Evolutionary conservation across 2,329 filamentous ascomycete species (phyloP), one percentile per base, ranked within the genome.

Genomic region (Colletotrichum tropicicola): DNA sequence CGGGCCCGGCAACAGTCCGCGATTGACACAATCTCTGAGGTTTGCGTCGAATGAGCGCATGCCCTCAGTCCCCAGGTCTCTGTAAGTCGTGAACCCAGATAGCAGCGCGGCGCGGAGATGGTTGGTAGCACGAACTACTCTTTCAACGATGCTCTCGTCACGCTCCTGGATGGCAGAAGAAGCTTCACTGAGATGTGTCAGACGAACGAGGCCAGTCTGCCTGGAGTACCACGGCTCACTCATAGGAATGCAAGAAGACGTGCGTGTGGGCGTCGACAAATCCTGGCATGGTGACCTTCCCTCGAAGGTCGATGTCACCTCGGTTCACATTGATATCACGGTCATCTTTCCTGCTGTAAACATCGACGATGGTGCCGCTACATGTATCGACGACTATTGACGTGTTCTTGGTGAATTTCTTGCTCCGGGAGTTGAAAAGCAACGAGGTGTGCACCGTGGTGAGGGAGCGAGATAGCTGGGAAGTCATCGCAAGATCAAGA

Each of bases 11-110:
- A 80, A 81, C 10, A 88, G 70, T 5, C 84, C 85, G 6, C 85
- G 82, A 66, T 85, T 85, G 69, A 88, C 80, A 32, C 81, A 80
- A 70, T 88, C 83, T 9, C 85, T 79, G 4, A 88, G 72, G 57
- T 80, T 80, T 39, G 80, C 79, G 70, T 88, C 85, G 27, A 80
- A 80, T 37, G 82, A 80, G 27, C 78, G 75, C 64, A 87, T 78
- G 0, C 80, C 79, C 69, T 88, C 85, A 3, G 83, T 85, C 13
- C 85, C 84, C 1, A 87, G 78, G 70, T 88, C 85, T 44, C 85
- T 78, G 71, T 87, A 87, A 2, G 85, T 87, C 0, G 85, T 89
- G 75, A 85, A 89, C 6, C 87, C 87, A 0, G 86, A 84, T 19
- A 84, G 73, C 9, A 89, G 76, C 2, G 84, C 86, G 0, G 79